A percentile compares a stretch with the other conserved stretches of the same genome.
Conservation (phyloP, 1,284 basidiomycete species). For the Cutaneotrichosporon sp. region DNA sequence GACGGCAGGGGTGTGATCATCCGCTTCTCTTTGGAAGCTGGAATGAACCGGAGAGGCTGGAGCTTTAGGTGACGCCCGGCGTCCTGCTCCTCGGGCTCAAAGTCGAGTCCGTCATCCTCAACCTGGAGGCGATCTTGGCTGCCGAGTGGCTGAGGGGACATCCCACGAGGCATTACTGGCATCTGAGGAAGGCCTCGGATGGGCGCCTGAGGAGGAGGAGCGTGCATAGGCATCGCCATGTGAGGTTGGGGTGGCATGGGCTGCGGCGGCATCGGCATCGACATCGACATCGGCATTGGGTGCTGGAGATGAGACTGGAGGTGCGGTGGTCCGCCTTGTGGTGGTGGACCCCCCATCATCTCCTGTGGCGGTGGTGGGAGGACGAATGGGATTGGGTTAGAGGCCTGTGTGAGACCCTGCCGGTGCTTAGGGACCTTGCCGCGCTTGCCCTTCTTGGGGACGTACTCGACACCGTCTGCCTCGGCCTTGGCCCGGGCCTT, state of each 20-base stretch:
- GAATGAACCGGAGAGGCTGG: constrained; percentile 9
- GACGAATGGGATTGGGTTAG: background rate
- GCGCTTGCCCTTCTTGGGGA: constrained; percentile 49
- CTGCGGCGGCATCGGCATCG: background rate
- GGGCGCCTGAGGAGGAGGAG: background rate
- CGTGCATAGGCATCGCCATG: background rate
- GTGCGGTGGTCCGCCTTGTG: background rate
- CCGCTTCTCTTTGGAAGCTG: constrained; percentile 4
- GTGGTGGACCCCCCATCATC: background rate
- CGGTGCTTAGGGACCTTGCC: constrained; percentile 18
- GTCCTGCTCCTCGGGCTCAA: constrained; percentile 33
- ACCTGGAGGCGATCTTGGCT: constrained; percentile 14
- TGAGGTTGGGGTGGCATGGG: constrained; percentile 2
- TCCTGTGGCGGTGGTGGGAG: background rate
- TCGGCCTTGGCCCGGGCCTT: constrained; percentile 45
- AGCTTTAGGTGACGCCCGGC: background rate
- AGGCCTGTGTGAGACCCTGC: constrained; percentile 9
- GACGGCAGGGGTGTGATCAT: background rate
- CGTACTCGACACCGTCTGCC: constrained; percentile 42
- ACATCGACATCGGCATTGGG: background rate
- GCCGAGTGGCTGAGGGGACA: constrained; percentile 5
- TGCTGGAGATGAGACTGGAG: background rate
- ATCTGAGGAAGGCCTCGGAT: constrained; percentile 3
- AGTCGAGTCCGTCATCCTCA: constrained; percentile 18
- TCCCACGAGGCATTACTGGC: background rate